Percentiles rank a stretch among this genome's conserved stretches.
phyloP scores from a whole-genome alignment of 331 rosid genomes.

The Phaseolus coccineus region DNA sequence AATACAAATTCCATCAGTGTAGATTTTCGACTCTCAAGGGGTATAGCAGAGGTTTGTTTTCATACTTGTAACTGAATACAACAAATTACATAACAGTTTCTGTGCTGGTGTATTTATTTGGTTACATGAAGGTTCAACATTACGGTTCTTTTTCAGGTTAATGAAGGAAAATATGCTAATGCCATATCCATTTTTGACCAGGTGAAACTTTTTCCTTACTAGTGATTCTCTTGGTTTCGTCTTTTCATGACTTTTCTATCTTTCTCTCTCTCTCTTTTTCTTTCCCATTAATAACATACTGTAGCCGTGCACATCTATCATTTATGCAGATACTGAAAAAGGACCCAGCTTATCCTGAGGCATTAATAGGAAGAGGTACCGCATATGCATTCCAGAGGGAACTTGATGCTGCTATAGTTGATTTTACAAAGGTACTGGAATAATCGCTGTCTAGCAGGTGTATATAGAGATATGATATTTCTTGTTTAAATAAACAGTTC shows the following conservation, averaged over 20 bases:
- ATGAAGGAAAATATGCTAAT: conserved; percentile 84
- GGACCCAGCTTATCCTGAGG: conserved; percentile 93
- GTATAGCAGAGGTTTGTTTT: conserved; percentile 82
- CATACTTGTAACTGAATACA: conserved; percentile 25
- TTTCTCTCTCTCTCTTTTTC: conserved; percentile 21
- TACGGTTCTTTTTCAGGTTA: conserved; percentile 63
- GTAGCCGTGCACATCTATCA: conserved; percentile 29
- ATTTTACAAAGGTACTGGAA: conserved; percentile 85
- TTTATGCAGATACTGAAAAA: conserved; percentile 79
- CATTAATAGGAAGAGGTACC: conserved; percentile 94
- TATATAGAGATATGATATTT: conserved; percentile 32
- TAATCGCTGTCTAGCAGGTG: conserved; percentile 24
- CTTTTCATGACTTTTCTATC: conserved; percentile 11
- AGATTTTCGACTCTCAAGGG: conserved; percentile 91
- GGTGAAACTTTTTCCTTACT: conserved; percentile 53
- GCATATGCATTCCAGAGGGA: conserved; percentile 89
- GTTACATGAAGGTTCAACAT: conserved; percentile 17
- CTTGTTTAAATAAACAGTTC: conserved; percentile 24
- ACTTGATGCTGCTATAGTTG: conserved; percentile 81
- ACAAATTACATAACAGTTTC: conserved; percentile 23
- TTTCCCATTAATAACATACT: conserved; percentile 10
- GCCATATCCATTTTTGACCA: conserved; percentile 84
- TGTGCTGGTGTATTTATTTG: conserved; percentile 26
- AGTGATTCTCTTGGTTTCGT: conserved; percentile 34
- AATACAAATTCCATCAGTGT: conserved; percentile 80